Evolutionary conservation across 1,284 basidiomycete genomes (phyloP).

Genomic region (Ustilago xerochloae): DNA sequence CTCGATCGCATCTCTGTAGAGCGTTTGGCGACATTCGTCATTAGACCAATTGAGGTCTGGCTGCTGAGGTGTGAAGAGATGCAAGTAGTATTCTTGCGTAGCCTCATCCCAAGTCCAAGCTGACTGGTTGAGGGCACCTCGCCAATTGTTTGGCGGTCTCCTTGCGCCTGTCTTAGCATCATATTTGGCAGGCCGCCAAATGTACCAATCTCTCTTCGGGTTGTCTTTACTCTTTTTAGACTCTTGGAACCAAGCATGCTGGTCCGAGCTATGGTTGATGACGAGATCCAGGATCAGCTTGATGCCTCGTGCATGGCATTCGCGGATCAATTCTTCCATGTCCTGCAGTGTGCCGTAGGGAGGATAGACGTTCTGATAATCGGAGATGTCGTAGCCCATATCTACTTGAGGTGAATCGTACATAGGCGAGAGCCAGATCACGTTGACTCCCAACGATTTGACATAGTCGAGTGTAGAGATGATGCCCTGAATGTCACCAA

Average conservation of each 20-base stretch:
- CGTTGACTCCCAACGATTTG: constrained; percentile 76
- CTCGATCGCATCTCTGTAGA: constrained; percentile 74
- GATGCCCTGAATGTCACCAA: constrained; percentile 81
- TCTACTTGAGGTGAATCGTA: constrained; percentile 78
- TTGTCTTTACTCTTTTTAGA: constrained; percentile 74
- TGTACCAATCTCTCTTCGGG: constrained; percentile 79
- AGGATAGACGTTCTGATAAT: constrained; percentile 79
- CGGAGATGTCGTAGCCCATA: constrained; percentile 74
- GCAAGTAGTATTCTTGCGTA: constrained; percentile 80
- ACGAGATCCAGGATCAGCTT: constrained; percentile 83
- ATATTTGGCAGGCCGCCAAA: constrained; percentile 77
- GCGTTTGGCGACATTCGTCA: constrained; percentile 71
- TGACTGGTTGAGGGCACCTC: constrained; percentile 77
- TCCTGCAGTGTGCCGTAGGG: constrained; percentile 78
- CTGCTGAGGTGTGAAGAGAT: constrained; percentile 77
- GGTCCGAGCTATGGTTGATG: constrained; percentile 79
- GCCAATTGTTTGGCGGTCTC: constrained; percentile 77
- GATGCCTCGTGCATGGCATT: constrained; percentile 77
- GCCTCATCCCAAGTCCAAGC: constrained; percentile 79
- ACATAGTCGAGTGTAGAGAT: constrained; percentile 77
- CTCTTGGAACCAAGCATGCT: constrained; percentile 76
- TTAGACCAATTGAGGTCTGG: constrained; percentile 85
- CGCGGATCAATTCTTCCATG: constrained; percentile 76
- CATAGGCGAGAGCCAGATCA: constrained; percentile 80
- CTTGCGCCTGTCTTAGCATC: constrained; percentile 69